These are phyloP conservation scores for Colletotrichum eremochloae DNA, from an alignment of 2,329 filamentous ascomycete genomes.

Conservation along the genomic window DNA sequence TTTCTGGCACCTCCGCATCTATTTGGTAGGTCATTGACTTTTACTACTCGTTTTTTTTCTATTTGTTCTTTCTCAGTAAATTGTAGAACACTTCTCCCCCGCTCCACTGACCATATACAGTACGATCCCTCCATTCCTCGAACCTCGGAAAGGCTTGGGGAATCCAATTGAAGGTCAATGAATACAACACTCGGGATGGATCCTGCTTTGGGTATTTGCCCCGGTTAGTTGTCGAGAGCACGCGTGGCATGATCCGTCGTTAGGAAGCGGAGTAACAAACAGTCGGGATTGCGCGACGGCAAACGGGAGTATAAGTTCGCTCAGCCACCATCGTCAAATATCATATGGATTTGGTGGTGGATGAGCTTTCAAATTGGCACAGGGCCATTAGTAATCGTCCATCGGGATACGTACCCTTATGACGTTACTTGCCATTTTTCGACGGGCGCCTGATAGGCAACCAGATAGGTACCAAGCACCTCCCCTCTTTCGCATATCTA, in stretches of 20 bases:
- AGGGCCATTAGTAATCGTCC: slow-evolving; percentile 1
- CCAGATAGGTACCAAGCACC: too few species aligned
- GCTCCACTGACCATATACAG: background rate
- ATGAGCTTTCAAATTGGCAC: slow-evolving; percentile 6
- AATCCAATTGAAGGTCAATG: background rate
- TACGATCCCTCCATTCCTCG: background rate
- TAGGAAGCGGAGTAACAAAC: background rate
- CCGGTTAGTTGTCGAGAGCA: background rate
- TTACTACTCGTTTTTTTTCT: background rate
- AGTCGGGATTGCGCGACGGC: background rate
- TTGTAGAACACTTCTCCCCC: too few species aligned
- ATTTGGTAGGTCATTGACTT: background rate
- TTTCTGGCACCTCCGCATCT: slow-evolving; percentile 7
- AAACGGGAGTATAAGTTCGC: background rate
- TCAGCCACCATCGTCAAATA: background rate
- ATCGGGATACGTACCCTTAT: slow-evolving; percentile 6
- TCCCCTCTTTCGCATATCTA: background rate
- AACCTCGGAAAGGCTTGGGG: background rate
- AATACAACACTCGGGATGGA: background rate
- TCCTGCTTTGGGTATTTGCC: background rate
- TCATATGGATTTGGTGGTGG: background rate
- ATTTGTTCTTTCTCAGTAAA: too few species aligned
- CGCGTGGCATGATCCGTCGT: background rate
- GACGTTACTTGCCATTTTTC: slow-evolving; percentile 9
- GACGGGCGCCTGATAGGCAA: background rate